Base-by-base conservation (phyloP, 2,329 filamentous ascomycete species). In the Epichloe scottii region DNA sequence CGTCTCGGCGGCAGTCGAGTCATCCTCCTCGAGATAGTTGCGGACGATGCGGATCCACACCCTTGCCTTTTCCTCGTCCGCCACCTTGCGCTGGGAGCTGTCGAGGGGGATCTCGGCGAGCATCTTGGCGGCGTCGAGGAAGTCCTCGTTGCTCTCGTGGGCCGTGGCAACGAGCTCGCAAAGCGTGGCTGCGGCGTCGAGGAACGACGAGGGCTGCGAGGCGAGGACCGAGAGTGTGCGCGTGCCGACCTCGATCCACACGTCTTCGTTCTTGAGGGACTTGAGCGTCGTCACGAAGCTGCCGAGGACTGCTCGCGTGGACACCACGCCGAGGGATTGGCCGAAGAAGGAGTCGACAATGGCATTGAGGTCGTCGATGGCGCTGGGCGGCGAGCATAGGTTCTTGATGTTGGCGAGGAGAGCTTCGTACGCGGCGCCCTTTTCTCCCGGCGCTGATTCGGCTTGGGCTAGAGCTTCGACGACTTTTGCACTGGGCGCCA, bases 31-130 rank as follows among this genome's bases (percentile, higher is more conserved):
- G 55, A 98, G 79, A 65, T 93, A 94, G 72, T 94, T 86, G 55
- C 93, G 82, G 63, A 94, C 89, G 63, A 98, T 95, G 54, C 91
- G 87, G 59, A 97, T 85, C 88, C 91, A 97, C 50, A 93, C 80
- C 50, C 77, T 76, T 8, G 89, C 88, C 68, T 89, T 90, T 58
- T 91, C 86, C 60, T 87, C 81, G 63, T 89, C 84, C 30, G 83
- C 81, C 37, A 96, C 82, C 51, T 86, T 82, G 46, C 91, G 84
- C 71, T 95, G 89, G 2, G 89, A 90, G 52, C 81, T 85, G 64
- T 98, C 91, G 45, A 97, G 82, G 35, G 89, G 86, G 59, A 97
- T 95, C 38, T 84, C 84, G 61, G 88, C 81, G 6, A 98, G 78
- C 10, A 79, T 75, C 63, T 83, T 82, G 30, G 93, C 93, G 0